These are phyloP conservation scores for Pugionium cornutum DNA, from an alignment of 345 rosid species.

Conservation along the genomic window DNA sequence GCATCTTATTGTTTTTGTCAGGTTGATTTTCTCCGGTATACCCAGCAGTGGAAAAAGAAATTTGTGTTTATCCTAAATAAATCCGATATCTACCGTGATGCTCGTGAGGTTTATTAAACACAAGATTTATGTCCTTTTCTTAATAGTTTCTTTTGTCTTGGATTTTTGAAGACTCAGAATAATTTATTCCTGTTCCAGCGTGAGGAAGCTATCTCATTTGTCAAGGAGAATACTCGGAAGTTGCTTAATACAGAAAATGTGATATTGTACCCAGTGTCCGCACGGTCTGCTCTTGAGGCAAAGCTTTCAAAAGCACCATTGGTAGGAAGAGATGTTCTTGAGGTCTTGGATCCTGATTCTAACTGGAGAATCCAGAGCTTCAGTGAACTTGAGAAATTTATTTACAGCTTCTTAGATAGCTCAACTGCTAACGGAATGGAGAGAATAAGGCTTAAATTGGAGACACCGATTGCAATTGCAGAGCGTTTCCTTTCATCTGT, in stretches of 20 bases:
- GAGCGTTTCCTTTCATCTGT: constrained; percentile 72
- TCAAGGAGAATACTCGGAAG: constrained; percentile 71
- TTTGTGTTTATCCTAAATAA: constrained; percentile 87
- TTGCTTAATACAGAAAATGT: constrained; percentile 73
- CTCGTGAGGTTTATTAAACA: constrained; percentile 60
- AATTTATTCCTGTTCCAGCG: constrained; percentile 56
- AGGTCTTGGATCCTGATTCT: constrained; percentile 46
- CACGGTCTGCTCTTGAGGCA: constrained; percentile 80
- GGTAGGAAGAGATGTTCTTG: constrained; percentile 44
- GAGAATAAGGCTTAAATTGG: constrained; percentile 90
- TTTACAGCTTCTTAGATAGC: constrained; percentile 82
- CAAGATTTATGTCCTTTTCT: constrained; percentile 19
- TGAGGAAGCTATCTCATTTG: constrained; percentile 79
- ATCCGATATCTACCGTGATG: constrained; percentile 82
- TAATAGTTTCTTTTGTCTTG: constrained; percentile 18
- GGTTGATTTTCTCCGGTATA: constrained; percentile 91
- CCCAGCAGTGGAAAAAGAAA: constrained; percentile 96
- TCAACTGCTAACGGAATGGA: constrained; percentile 75
- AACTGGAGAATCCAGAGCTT: constrained; percentile 60
- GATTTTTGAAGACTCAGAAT: constrained; percentile 15
- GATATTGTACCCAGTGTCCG: constrained; percentile 76
- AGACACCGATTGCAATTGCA: constrained; percentile 82
- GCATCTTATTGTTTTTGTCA: constrained; percentile 38
- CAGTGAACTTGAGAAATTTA: constrained; percentile 62
- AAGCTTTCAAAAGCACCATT: constrained; percentile 62